Conservation (phyloP, 805 yeast genomes). For the Starmera dryadoides region DNA sequence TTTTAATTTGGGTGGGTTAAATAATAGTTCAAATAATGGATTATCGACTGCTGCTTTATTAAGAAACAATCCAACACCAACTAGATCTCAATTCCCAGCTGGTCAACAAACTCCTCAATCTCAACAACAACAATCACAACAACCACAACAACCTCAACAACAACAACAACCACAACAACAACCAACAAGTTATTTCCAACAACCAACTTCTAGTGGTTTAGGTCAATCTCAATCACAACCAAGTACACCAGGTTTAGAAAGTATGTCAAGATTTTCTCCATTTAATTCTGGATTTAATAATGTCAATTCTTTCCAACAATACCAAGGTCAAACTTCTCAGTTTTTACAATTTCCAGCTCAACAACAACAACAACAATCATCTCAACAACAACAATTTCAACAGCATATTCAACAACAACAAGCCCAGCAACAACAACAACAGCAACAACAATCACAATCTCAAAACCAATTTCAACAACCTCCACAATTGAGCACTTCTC, state of each 20-base stretch:
- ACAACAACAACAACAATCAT: constrained; percentile 5
- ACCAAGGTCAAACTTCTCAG: constrained; percentile 3
- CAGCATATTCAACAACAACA: constrained; percentile 8
- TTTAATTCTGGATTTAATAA: constrained; percentile 1
- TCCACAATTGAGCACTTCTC: constrained; percentile 4
- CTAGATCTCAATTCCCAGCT: constrained; percentile 20
- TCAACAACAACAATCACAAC: constrained; percentile 7
- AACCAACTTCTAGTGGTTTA: constrained; percentile 1
- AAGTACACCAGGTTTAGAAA: constrained; percentile 22
- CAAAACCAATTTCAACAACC: constrained; percentile 3
- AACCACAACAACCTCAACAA: constrained; percentile 24
- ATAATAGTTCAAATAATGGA: constrained; percentile 7
- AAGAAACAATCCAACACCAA: constrained; percentile 24
- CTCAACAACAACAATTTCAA: constrained; percentile 10
- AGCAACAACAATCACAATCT: constrained; percentile 4
- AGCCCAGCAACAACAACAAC: constrained; percentile 5
- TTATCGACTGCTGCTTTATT: constrained; percentile 20
- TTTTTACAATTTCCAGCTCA: constrained; percentile 12
- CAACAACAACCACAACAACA: no score
- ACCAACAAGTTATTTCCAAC: constrained; percentile 27
- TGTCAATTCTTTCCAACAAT: background rate
- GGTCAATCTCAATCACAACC: constrained; percentile 19
- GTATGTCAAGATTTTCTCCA: constrained; percentile 17
- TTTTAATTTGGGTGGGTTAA: constrained; percentile 15
- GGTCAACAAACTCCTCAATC: constrained; percentile 11